phyloP scores from a whole-genome alignment of 2,329 filamentous ascomycete species.

The Colletotrichum navitas region DNA sequence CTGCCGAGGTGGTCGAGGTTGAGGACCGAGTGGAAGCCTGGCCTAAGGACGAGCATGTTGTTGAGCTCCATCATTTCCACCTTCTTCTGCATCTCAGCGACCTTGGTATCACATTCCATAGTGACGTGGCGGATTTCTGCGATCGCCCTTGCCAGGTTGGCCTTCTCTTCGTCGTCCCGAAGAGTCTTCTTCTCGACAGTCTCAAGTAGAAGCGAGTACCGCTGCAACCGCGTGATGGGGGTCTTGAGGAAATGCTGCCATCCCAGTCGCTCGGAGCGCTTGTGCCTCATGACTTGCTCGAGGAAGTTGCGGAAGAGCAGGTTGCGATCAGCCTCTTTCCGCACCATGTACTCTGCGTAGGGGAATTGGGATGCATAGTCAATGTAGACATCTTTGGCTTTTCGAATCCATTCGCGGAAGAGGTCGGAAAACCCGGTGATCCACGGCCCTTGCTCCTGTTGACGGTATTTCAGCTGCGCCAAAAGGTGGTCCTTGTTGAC shows the following conservation, averaged over 20 bases:
- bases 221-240: conserved; percentile 91
- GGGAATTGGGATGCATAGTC: conserved; percentile 93
- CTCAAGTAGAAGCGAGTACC: conserved; percentile 85
- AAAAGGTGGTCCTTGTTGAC: conserved; percentile 94
- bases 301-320: conserved; percentile 88
- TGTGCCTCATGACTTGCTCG: conserved; percentile 82
- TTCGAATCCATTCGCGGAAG: conserved; percentile 98
- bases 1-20: conserved; percentile 95
- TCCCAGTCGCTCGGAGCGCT: conserved; percentile 83
- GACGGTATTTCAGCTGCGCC: conserved; percentile 94
- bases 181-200: conserved; percentile 88
- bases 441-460: conserved; percentile 97
- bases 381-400: conserved; percentile 88
- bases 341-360: conserved; percentile 83
- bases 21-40: conserved; percentile 88
- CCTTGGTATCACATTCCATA: conserved; percentile 89
- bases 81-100: conserved; percentile 92
- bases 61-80: conserved; percentile 89
- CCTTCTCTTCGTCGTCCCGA: conserved; percentile 89
- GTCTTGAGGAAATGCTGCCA: conserved; percentile 97
- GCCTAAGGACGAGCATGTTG: conserved; percentile 84
- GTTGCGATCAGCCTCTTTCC: conserved; percentile 87
- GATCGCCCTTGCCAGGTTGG: conserved; percentile 85
- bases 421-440: conserved; percentile 95
- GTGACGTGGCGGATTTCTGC: conserved; percentile 93